Evolutionary conservation across 2,329 filamentous ascomycete species (phyloP), one percentile per base, ranked within the genome.

Genomic region (Aschersonia sp.): DNA sequence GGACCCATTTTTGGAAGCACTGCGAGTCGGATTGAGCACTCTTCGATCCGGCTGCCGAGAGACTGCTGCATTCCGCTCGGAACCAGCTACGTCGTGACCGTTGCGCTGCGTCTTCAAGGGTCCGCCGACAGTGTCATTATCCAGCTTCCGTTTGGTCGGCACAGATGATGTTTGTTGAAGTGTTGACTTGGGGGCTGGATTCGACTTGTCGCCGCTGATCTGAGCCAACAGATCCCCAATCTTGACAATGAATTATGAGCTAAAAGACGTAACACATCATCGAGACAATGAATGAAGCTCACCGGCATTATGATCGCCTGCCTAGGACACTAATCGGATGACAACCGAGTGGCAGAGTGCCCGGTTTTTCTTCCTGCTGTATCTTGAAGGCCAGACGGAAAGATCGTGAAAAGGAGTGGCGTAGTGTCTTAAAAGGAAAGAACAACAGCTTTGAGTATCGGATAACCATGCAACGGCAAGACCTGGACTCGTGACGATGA

Each of bases 61-160:
- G 20, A 20, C 20, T 20, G 20, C 20, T 20, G 20, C 20, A 20
- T 20, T 20, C 20, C 20, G 20, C 20, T 20, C 20, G 20, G 20
- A 20, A 20, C 20, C 20, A 20, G 20, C 20, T 20, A 20, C 20
- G 20, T 20, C 20, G 20, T 20, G 20, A 10, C 31, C 44, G 9
- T 48, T 45, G 30, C 68, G 70, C 31, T 67, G 64, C 3, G 65
- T 54, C 59, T 78, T 57, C 31, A 59, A 60, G 47, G 62, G 56
- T 47, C 58, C 9, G 5, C 29, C 60, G 42, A 62, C 62, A 31
- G 72, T 58, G 48, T 78, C 72, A 50, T 73, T 67, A 38, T 75
- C 72, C 45, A 76, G 73, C 58, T 81, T 82, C 53, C 78, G 72
- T 62, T 82, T 82, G 40, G 66, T 50, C 5, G 54, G 60, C 31